A percentile compares a stretch with the other conserved stretches of the same genome.
Evolutionary conservation across 306 rosid genomes (phyloP).

Genomic region (Adenanthera pavonina): DNA sequence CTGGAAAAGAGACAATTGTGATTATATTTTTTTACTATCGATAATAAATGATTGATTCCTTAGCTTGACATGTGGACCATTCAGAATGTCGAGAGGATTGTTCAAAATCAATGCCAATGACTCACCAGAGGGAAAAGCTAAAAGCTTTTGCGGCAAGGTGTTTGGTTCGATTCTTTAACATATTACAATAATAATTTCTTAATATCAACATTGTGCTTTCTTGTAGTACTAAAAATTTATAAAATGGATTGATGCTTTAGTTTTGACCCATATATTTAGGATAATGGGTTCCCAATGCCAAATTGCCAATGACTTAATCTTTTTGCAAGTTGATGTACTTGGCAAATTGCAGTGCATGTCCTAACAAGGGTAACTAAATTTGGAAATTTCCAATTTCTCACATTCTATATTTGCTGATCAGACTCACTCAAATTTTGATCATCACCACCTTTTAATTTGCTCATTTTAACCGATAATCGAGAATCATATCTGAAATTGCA

Average conservation of each 20-base stretch:
- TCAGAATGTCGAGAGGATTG: background rate
- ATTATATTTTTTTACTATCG: background rate
- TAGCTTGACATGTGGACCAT: background rate
- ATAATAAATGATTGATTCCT: background rate
- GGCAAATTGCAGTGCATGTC: background rate
- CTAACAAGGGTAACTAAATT: background rate
- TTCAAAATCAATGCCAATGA: background rate
- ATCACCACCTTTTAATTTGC: background rate
- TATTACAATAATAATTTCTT: background rate
- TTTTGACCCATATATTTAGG: slow-evolving; percentile 11
- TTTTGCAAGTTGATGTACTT: background rate
- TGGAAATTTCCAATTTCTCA: background rate
- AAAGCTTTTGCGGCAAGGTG: background rate
- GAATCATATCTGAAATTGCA: slow-evolving; percentile 19
- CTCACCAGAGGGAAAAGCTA: background rate
- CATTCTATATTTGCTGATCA: background rate
- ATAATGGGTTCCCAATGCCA: background rate
- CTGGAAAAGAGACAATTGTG: too few relatives aligned
- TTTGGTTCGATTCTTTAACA: background rate
- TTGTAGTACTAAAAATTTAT: background rate
- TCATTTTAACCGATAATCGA: slow-evolving; percentile 1
- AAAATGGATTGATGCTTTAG: background rate
- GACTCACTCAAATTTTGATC: background rate
- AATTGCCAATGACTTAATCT: background rate
- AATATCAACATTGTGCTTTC: background rate